Evolutionary conservation across 2,329 filamentous ascomycete species (phyloP), one percentile per base, ranked within the genome.

Genomic region (Penicillium sp.): DNA sequence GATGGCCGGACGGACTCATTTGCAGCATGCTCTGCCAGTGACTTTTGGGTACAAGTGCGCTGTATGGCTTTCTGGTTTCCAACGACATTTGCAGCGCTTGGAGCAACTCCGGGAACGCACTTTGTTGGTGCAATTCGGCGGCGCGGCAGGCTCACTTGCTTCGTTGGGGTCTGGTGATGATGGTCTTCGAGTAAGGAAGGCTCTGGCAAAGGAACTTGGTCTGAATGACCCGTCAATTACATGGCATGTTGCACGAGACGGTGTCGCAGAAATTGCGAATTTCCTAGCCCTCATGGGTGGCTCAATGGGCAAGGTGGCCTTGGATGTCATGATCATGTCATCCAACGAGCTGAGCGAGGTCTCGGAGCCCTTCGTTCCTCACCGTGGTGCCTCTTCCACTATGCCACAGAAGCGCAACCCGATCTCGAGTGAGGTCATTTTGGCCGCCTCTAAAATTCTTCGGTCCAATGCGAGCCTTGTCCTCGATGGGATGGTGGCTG

Each of bases 321-420:
- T 81, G 4, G 81, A 84, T 53, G 64, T 83, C 0, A 82, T 83
- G 29, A 70, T 82, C 59, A 82, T 83, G 79, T 81, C 76, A 1
- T 83, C 80, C 2, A 83, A 81, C 55, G 81, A 84, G 58, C 64
- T 82, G 15, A 72, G 73, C 2, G 78, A 83, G 62, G 79, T 83
- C 2, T 75, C 79, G 0, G 81, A 84, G 62, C 81, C 81, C 0
- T 83, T 79, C 45, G 78, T 81, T 1, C 76, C 78, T 2, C 79
- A 82, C 56, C 73, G 80, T 6, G 81, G 81, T 0, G 78, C 79
- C 1, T 80, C 76, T 0, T 81, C 76, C 0, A 83, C 81, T 0
- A 83, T 83, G 81, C 80, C 81, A 2, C 80, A 83, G 62, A 84
- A 84, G 66, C 73, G 81, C 4, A 83, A 84, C 44, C 81, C 81